phyloP scores from a whole-genome alignment of 805 yeast genomes.

The Monosporozyma yasuniensis region DNA sequence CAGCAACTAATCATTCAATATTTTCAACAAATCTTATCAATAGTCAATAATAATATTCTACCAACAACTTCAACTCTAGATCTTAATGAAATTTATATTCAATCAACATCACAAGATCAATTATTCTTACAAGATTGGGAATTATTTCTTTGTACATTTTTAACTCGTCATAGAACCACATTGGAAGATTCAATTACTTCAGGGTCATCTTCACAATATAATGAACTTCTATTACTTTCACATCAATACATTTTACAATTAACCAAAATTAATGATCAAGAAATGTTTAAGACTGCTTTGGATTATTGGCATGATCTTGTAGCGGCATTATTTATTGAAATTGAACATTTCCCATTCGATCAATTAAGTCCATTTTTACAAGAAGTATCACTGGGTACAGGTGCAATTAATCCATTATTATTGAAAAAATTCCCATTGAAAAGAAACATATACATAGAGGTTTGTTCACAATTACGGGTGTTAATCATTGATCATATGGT shows the following conservation, averaged over 20 bases:
- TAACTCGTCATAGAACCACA: constrained; percentile 57
- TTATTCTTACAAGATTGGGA: constrained; percentile 89
- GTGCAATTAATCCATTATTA: constrained; percentile 76
- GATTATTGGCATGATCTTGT: constrained; percentile 91
- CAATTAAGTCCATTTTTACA: constrained; percentile 37
- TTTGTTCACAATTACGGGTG: constrained; percentile 69
- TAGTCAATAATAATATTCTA: constrained; percentile 47
- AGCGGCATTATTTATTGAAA: constrained; percentile 68
- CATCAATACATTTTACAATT: constrained; percentile 73
- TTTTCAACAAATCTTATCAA: constrained; percentile 63
- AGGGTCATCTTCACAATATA: constrained; percentile 31
- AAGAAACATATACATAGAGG: constrained; percentile 67
- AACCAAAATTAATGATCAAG: constrained; percentile 85
- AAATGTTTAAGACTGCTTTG: constrained; percentile 84
- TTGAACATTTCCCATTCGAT: constrained; percentile 60
- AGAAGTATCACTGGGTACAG: constrained; percentile 41
- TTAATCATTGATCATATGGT: constrained; percentile 94
- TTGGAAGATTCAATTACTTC: constrained; percentile 35
- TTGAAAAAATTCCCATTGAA: constrained; percentile 71
- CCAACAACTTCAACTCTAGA: constrained; percentile 52
- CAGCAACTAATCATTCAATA: constrained; percentile 44
- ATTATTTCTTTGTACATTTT: constrained; percentile 78
- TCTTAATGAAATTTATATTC: constrained; percentile 56
- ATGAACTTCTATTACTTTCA: constrained; percentile 53
- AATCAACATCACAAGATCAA: constrained; percentile 73